Conservation (phyloP, 768 basidiomycete species). For the Lactifluus piperatus region DNA sequence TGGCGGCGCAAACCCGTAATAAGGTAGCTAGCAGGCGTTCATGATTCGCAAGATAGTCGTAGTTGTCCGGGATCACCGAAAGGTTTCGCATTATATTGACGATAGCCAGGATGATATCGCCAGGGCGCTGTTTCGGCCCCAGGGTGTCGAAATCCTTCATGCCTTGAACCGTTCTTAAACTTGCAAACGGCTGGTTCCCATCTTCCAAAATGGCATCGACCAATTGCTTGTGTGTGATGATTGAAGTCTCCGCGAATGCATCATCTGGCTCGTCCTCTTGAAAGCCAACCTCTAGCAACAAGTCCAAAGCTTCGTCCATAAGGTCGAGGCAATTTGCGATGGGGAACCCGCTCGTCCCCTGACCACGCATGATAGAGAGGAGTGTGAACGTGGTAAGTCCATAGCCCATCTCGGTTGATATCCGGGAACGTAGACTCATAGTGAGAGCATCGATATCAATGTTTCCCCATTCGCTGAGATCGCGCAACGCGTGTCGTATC, state of each 20-base stretch:
- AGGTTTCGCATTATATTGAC: conserved; percentile 84
- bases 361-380: conserved; percentile 68
- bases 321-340: conserved; percentile 71
- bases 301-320: conserved; percentile 77
- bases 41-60: conserved; percentile 54
- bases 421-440: conserved; percentile 84
- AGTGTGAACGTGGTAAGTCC: conserved; percentile 81
- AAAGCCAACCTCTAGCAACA: conserved; percentile 79
- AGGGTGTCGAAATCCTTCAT: conserved; percentile 35
- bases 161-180: conserved; percentile 41
- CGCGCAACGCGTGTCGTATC: conserved; percentile 47
- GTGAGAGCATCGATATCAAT: conserved; percentile 89
- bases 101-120: conserved; percentile 57
- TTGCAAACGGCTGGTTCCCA: conserved; percentile 51
- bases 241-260: conserved; percentile 19
- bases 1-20: conserved; percentile 51
- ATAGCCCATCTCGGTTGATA: conserved; percentile 80
- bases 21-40: conserved; percentile 56
- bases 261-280: conserved; percentile 33
- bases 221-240: conserved; percentile 60
- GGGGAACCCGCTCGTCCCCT: conserved; percentile 62
- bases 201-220: conserved; percentile 49
- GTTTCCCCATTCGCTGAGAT: conserved; percentile 78
- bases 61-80: conserved; percentile 65
- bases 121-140: conserved; percentile 59